phyloP scores from a whole-genome alignment of 1,284 basidiomycete species.

The Cutaneotrichosporon sp. region DNA sequence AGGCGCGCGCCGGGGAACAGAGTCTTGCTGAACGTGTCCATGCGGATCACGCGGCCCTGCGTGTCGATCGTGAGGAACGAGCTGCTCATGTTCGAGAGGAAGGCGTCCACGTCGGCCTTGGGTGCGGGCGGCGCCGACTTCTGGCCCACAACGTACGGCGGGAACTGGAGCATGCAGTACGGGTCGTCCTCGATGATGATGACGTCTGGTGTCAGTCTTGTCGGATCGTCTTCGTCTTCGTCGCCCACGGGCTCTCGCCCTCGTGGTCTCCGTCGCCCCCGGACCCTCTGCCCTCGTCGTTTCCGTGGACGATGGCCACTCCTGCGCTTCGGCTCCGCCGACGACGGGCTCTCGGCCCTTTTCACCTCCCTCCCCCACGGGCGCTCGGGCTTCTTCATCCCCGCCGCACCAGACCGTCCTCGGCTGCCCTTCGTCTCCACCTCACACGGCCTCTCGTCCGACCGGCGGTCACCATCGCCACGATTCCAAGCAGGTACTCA shows the following conservation, averaged over 20 bases:
- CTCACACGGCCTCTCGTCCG: no score
- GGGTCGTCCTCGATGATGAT: conserved; percentile 76
- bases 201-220: conserved; percentile 54
- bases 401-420: neutral
- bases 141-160: conserved; percentile 15
- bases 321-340: no score
- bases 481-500: conserved; percentile 18
- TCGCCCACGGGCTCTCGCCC: no score
- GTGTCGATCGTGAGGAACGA: conserved; percentile 63
- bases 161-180: conserved; percentile 65
- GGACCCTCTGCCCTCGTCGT: no score
- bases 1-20: conserved; percentile 72
- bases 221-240: no score
- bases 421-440: neutral
- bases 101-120: conserved; percentile 28
- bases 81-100: conserved; percentile 57
- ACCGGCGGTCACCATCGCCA: no score
- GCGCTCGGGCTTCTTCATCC: no score
- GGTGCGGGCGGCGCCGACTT: conserved; percentile 9
- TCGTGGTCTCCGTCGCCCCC: no score
- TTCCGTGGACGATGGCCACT: no score
- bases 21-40: conserved; percentile 53
- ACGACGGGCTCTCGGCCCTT: no score
- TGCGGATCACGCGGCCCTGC: conserved; percentile 41
- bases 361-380: no score